Evolutionary conservation across 768 basidiomycete genomes (phyloP).

Genomic region (Hortiboletus flavorubellus): DNA sequence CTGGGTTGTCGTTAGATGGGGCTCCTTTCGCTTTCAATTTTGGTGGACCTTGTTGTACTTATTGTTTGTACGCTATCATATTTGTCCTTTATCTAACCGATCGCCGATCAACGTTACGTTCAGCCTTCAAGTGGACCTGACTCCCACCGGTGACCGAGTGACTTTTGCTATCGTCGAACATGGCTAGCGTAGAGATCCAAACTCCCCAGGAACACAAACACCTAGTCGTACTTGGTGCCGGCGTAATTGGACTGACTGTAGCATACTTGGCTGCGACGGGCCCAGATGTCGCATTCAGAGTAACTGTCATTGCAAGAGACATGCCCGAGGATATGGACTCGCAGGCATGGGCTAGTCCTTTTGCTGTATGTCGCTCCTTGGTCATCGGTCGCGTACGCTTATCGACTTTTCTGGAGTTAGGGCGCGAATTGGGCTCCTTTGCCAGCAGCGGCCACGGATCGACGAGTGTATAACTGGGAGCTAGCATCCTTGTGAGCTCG

Average conservation of each 20-base stretch:
- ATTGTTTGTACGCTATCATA: neutral
- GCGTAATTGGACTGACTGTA: slow-evolving; percentile 38
- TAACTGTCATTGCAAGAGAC: slow-evolving; percentile 36
- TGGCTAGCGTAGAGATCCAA: slow-evolving; percentile 9
- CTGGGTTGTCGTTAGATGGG: neutral
- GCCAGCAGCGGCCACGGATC: slow-evolving; percentile 36
- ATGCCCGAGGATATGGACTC: slow-evolving; percentile 38
- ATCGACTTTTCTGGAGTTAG: slow-evolving; percentile 20
- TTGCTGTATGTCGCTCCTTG: slow-evolving; percentile 37
- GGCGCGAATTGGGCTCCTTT: slow-evolving; percentile 48
- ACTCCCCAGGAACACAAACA: slow-evolving; percentile 1
- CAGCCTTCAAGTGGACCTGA: too few relatives aligned
- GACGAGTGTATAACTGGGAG: slow-evolving; percentile 38
- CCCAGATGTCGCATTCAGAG: slow-evolving; percentile 10
- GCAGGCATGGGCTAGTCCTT: slow-evolving; percentile 48
- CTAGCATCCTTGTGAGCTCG: slow-evolving; percentile 39
- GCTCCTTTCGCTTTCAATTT: neutral
- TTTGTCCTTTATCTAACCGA: slow-evolving; percentile 1
- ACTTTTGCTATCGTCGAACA: neutral
- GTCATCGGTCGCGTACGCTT: neutral
- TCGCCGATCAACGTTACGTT: neutral
- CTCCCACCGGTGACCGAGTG: too few relatives aligned
- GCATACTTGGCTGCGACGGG: slow-evolving; percentile 33
- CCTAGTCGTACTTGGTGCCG: slow-evolving; percentile 37
- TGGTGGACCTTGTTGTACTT: neutral